These are phyloP conservation scores for Venturia pyrina DNA, from an alignment of 2,329 filamentous ascomycete species.

Conservation along the genomic window DNA sequence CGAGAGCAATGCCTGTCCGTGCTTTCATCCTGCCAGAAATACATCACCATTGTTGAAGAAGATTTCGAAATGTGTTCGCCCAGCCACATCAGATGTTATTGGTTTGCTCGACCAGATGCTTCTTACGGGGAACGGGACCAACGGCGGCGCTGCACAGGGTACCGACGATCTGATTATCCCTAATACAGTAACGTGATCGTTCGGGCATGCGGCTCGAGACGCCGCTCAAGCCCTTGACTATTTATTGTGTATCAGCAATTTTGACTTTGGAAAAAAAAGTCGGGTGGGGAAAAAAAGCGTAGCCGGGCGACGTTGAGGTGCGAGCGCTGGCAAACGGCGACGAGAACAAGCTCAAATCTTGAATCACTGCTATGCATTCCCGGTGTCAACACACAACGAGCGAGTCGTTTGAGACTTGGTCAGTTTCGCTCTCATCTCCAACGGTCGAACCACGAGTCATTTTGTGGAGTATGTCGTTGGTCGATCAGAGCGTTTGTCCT, in stretches of 20 bases:
- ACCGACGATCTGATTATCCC: background rate
- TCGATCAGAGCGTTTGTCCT: constrained; percentile 2
- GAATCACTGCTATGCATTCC: background rate
- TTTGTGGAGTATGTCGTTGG: background rate
- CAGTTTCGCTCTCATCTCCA: background rate
- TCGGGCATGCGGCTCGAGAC: background rate
- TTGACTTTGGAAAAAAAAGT: background rate
- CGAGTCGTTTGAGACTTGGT: background rate
- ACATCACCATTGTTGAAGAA: background rate
- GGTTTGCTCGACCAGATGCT: background rate
- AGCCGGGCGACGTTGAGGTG: background rate
- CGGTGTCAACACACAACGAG: background rate
- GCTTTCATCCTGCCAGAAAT: background rate
- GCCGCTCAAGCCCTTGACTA: background rate
- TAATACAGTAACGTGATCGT: background rate
- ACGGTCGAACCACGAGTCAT: constrained; percentile 1
- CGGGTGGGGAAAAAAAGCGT: background rate
- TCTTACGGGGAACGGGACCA: background rate
- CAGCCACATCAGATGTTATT: background rate
- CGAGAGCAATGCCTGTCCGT: background rate
- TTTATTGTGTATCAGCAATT: background rate
- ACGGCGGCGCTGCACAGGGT: background rate
- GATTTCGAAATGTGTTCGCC: background rate
- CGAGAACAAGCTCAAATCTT: background rate
- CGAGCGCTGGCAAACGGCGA: background rate